These are phyloP conservation scores for Coemansia sp. DNA, from an alignment of 192 early-diverging fungal species.

Conservation along the genomic window DNA sequence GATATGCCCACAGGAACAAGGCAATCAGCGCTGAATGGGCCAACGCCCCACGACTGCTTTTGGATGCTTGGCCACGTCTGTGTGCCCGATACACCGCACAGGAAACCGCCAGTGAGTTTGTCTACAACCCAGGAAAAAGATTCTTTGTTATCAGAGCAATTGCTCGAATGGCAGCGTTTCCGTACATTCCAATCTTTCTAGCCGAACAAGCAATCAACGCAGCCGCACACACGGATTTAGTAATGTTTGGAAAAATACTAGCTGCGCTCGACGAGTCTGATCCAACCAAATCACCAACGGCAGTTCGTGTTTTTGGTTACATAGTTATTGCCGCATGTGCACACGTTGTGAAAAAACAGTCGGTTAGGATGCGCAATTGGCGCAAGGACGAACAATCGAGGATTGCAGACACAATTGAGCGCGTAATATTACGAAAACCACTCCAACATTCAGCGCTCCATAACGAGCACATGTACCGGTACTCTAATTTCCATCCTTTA, in stretches of 20 bases:
- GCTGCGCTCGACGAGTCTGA: background rate
- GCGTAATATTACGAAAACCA: slow-evolving; percentile 7
- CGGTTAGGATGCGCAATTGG: slow-evolving; percentile 9
- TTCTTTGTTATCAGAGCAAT: slow-evolving; percentile 25
- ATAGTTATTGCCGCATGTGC: background rate
- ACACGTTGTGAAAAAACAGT: background rate
- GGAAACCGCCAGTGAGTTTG: background rate
- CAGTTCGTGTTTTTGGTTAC: background rate
- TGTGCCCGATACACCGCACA: background rate
- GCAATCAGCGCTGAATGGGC: background rate
- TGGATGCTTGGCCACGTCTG: background rate
- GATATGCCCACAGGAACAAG: background rate
- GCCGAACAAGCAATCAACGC: slow-evolving; percentile 8
- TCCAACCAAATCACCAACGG: background rate
- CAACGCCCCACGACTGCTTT: background rate
- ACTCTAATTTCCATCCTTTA: background rate
- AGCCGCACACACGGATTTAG: background rate
- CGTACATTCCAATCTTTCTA: slow-evolving; percentile 13
- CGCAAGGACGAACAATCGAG: slow-evolving; percentile 4
- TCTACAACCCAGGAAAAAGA: slow-evolving; percentile 10
- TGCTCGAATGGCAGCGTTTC: slow-evolving; percentile 6
- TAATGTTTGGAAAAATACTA: slow-evolving; percentile 2
- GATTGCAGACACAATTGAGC: slow-evolving; percentile 13
- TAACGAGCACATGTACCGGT: slow-evolving; percentile 5
- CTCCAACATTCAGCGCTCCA: slow-evolving; percentile 2